phyloP scores from a whole-genome alignment of 495 filamentous ascomycete genomes.

The Aspergillus kassunensis region DNA sequence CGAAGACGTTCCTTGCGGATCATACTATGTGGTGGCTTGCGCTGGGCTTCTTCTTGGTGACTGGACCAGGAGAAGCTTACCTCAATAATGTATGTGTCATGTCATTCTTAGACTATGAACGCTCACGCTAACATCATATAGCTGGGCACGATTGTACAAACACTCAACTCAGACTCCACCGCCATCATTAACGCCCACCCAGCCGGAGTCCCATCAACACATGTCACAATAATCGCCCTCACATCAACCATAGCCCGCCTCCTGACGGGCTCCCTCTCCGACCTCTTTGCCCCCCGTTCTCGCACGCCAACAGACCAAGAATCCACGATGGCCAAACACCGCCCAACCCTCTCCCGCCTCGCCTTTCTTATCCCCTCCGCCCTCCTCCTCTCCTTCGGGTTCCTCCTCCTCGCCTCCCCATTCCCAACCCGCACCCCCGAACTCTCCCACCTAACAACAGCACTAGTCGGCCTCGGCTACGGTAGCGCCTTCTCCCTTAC shows the following conservation, averaged over 20 bases:
- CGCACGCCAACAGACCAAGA: conserved; percentile 35
- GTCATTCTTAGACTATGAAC: not conserved
- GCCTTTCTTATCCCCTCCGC: conserved; percentile 72
- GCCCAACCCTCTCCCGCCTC: conserved; percentile 68
- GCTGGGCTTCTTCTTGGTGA: conserved; percentile 86
- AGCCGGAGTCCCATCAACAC: conserved; percentile 69
- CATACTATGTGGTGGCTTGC: conserved; percentile 95
- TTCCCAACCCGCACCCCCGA: conserved; percentile 59
- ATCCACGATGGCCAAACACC: conserved; percentile 23
- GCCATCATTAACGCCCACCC: conserved; percentile 46
- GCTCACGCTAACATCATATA: conserved; percentile 15
- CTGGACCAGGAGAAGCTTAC: conserved; percentile 91
- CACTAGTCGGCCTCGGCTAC: conserved; percentile 82
- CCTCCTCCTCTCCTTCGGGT: conserved; percentile 70
- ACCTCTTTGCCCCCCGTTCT: conserved; percentile 73
- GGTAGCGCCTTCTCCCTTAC: conserved; percentile 84
- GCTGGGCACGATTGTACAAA: conserved; percentile 86
- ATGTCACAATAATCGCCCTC: conserved; percentile 86
- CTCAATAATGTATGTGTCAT: conserved; percentile 70
- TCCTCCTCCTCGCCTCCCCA: conserved; percentile 70
- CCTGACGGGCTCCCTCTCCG: conserved; percentile 77
- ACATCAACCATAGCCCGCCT: conserved; percentile 89
- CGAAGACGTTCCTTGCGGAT: conserved; percentile 74
- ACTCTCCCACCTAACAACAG: conserved; percentile 76
- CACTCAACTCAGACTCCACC: conserved; percentile 63